These are phyloP conservation scores for Pleurotus sapidus DNA, from an alignment of 768 basidiomycete species.

Conservation along the genomic window DNA sequence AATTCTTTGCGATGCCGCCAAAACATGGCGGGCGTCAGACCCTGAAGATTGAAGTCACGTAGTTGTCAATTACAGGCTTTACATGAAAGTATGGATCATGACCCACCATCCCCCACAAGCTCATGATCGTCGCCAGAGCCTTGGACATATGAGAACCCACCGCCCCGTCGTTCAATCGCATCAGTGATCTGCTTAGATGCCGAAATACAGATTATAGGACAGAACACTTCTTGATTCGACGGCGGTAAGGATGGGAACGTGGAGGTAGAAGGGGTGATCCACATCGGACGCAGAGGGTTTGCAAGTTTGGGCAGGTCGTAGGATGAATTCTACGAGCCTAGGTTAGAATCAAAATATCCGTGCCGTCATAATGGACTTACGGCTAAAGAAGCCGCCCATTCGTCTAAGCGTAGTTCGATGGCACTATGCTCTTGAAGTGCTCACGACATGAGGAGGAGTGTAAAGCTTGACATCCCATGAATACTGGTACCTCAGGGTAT, in stretches of 20 bases:
- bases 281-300: conserved; percentile 78
- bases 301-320: conserved; percentile 61
- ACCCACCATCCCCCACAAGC: conserved; percentile 76
- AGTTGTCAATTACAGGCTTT: not conserved
- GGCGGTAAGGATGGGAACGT: conserved; percentile 39
- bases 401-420: conserved; percentile 62
- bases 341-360: not conserved
- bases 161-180: conserved; percentile 54
- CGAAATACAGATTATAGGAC: conserved; percentile 81
- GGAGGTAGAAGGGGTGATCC: conserved; percentile 76
- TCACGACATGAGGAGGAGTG: conserved; percentile 68
- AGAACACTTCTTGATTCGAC: conserved; percentile 31
- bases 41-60: conserved; percentile 39
- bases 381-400: conserved; percentile 66
- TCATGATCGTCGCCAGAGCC: conserved; percentile 97
- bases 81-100: too few relatives aligned
- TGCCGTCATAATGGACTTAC: conserved; percentile 36
- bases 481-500: conserved; percentile 21
- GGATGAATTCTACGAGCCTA: conserved; percentile 55
- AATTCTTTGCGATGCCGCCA: conserved; percentile 58
- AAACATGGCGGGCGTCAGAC: conserved; percentile 70
- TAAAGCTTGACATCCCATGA: conserved; percentile 62
- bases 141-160: conserved; percentile 87
- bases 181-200: conserved; percentile 72
- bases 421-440: conserved; percentile 74